Base-by-base conservation (phyloP, 139 green algal genomes). In the Chlamydomonas urium region DNA sequence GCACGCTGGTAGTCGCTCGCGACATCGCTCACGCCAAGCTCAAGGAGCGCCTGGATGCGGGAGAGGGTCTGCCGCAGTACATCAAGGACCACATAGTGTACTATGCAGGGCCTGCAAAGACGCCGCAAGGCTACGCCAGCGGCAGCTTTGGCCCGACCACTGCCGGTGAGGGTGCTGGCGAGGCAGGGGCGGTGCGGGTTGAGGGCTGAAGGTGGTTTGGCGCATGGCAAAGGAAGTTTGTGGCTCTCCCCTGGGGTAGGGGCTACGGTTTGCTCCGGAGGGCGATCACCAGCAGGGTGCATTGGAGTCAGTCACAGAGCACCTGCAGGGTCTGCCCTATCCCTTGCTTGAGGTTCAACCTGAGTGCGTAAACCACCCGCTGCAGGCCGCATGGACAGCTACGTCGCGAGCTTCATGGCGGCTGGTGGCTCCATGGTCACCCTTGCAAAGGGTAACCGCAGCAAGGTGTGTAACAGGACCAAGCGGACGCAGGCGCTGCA, bases 81-180 rank as follows among this genome's bases (percentile, higher is more conserved):
- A 50, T 66, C 36, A 79, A 81, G 74, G 74, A 85, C 71, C 79
- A 85, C 79, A 85, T 85, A 60, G 74, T 85, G 31, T 85, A 81
- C 36, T 85, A 85, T 63, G 79, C 79, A 4, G 79, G 79, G 32
- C 79, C 79, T 31, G 79, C 79, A 59, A 85, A 85, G 71, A 85
- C 79, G 24, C 79, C 79, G 0, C 3, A 71, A 29, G 79, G 79
- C 3, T 81, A 79, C 38, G 79, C 79, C 38, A 66, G 32, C 24
- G 79, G 79, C 29, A 79, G 70, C 74, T 85, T 85, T 58, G 79
- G 79, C 5, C 79, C 79, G 36, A 85, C 79, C 47, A 85, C 79
- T 31, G 79, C 79, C 36, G 78, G 78, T 83, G 62, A 23, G n/a
- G n/a, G n/a, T n/a, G n/a, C n/a, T n/a, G 75, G 2, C 17, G 45